phyloP scores from a whole-genome alignment of 2,329 filamentous ascomycete genomes.

The Aschersonia sp. region DNA sequence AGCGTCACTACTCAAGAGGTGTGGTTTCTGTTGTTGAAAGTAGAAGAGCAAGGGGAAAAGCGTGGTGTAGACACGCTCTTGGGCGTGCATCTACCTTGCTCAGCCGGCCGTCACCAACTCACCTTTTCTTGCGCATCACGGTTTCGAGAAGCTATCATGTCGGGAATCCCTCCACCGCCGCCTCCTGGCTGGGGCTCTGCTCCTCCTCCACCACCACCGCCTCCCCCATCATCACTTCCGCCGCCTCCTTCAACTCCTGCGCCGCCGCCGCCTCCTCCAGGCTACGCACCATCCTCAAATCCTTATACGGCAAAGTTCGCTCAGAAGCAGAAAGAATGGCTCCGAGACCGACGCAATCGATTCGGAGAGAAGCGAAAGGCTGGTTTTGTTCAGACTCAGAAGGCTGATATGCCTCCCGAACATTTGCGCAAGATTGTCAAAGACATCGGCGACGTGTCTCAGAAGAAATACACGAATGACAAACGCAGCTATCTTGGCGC shows the following conservation, averaged over 20 bases:
- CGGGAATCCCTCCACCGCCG: conserved; percentile 38
- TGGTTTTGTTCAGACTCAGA: conserved; percentile 94
- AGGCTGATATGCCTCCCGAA: conserved; percentile 96
- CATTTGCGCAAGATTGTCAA: conserved; percentile 96
- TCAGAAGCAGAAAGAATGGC: conserved; percentile 98
- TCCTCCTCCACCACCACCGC: conserved; percentile 40
- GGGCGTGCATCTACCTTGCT: conserved; percentile 17
- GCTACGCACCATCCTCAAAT: conserved; percentile 67
- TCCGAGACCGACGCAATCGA: conserved; percentile 75
- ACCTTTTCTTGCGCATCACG: conserved; percentile 6
- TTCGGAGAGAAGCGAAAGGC: conserved; percentile 96
- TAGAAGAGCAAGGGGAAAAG: conserved; percentile 8
- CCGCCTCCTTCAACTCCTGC: conserved; percentile 41
- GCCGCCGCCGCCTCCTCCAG: conserved; percentile 62
- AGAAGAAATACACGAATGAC: conserved; percentile 98
- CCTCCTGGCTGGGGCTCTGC: conserved; percentile 41
- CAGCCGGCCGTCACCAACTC: conserved; percentile 11
- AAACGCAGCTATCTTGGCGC: conserved; percentile 96
- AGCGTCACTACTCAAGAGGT: too few species aligned
- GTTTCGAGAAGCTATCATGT: conserved; percentile 25
- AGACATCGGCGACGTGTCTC: conserved; percentile 97
- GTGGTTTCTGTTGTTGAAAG: background rate
- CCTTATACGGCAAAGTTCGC: conserved; percentile 86
- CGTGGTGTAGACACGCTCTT: conserved; percentile 21
- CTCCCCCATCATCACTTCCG: conserved; percentile 39